Conservation (phyloP, 1,284 basidiomycete species). For the Anthracocystis walkeri region DNA sequence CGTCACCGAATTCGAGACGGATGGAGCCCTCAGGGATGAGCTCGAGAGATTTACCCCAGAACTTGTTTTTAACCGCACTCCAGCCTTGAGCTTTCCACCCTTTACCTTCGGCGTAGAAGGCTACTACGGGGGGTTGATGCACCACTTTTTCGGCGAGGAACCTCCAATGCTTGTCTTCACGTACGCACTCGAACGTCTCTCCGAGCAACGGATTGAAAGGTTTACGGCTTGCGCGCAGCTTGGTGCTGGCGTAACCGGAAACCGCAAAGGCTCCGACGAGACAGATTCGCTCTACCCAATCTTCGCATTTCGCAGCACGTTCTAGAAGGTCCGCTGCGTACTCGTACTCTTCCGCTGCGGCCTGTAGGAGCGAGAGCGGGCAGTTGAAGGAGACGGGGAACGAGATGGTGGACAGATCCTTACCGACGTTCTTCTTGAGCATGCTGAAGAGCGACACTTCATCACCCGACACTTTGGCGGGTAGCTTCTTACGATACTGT, state of each 20-base stretch:
- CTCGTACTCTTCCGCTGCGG: constrained; percentile 68
- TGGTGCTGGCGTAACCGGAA: constrained; percentile 65
- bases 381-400: constrained; percentile 70
- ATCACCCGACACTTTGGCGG: constrained; percentile 75
- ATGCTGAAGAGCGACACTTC: constrained; percentile 88
- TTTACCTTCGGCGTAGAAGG: constrained; percentile 64
- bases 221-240: constrained; percentile 66
- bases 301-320: constrained; percentile 55
- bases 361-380: constrained; percentile 67
- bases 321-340: constrained; percentile 67
- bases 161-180: constrained; percentile 60
- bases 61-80: constrained; percentile 68
- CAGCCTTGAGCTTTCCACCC: constrained; percentile 64
- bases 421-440: constrained; percentile 85
- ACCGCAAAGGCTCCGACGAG: constrained; percentile 66
- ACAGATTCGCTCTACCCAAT: constrained; percentile 64
- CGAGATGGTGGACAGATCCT: constrained; percentile 68
- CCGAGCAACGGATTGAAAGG: constrained; percentile 69
- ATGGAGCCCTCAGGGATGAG: constrained; percentile 64
- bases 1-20: constrained; percentile 63
- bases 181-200: constrained; percentile 68
- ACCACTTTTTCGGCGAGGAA: constrained; percentile 69
- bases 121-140: constrained; percentile 67
- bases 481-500: constrained; percentile 73
- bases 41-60: constrained; percentile 69